phyloP scores from a whole-genome alignment of 192 early-diverging fungal species.

The Backusella macrospora region DNA sequence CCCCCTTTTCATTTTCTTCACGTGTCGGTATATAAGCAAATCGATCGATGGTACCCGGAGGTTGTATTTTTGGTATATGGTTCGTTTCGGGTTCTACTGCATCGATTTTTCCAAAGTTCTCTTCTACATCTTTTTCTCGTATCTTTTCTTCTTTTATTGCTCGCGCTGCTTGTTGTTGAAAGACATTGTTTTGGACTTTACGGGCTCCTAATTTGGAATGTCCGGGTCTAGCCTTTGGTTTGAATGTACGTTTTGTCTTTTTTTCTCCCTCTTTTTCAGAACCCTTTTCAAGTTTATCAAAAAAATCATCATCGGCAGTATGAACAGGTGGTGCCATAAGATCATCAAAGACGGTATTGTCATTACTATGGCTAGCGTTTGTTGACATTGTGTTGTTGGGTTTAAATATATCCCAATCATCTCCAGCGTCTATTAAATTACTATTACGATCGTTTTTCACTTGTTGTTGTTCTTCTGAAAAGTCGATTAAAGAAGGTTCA shows the following conservation, averaged over 20 bases:
- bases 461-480: background rate
- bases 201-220: background rate
- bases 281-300: conserved; percentile 5
- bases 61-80: conserved; percentile 3
- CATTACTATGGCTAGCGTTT: background rate
- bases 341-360: background rate
- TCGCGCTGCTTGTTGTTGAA: conserved; percentile 7
- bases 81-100: background rate
- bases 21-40: conserved; percentile 14
- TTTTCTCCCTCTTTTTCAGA: background rate
- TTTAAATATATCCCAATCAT: conserved; percentile 11
- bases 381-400: background rate
- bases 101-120: background rate
- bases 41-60: background rate
- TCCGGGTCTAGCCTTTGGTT: conserved; percentile 3
- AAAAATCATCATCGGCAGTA: conserved; percentile 17
- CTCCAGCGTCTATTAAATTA: background rate
- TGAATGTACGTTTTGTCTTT: background rate
- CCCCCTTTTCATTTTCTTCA: background rate
- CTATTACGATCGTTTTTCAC: background rate
- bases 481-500: background rate
- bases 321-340: conserved; percentile 1
- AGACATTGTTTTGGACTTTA: conserved; percentile 17
- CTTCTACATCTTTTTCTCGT: background rate
- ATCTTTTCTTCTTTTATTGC: conserved; percentile 10